These are phyloP conservation scores for Selaginella tamariscina DNA, from an alignment of 75 land plant species.

Conservation along the genomic window DNA sequence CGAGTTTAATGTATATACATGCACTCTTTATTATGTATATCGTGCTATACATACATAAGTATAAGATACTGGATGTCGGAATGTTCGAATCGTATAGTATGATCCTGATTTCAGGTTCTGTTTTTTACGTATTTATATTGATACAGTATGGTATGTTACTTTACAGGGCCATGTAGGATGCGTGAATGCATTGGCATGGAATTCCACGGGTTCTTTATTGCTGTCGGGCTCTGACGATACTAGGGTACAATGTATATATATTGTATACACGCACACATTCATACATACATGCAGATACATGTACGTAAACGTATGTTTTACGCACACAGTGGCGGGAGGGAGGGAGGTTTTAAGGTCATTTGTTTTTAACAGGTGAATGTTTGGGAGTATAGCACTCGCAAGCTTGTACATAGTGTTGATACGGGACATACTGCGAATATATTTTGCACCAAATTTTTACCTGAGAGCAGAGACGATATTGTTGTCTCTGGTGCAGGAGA, in stretches of 20 bases:
- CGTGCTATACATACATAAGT: constrained; percentile 10
- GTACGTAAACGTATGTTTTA: too few relatives aligned
- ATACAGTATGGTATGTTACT: constrained; percentile 1
- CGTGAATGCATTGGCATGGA: constrained; percentile 94
- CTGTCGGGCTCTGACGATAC: constrained; percentile 97
- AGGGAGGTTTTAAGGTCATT: background rate
- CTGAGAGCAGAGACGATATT: constrained; percentile 86
- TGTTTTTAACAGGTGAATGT: constrained; percentile 54
- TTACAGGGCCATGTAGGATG: constrained; percentile 86
- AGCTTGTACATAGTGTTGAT: constrained; percentile 61
- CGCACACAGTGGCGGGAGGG: background rate
- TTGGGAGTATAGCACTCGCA: constrained; percentile 55
- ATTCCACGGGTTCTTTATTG: constrained; percentile 72
- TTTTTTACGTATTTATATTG: background rate
- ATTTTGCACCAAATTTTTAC: constrained; percentile 88
- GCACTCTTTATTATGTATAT: background rate
- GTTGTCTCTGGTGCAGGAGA: constrained; percentile 94
- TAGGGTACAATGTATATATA: constrained; percentile 30
- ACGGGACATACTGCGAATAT: constrained; percentile 87
- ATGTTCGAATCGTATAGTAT: background rate
- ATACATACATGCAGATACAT: too few relatives aligned
- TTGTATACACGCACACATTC: background rate
- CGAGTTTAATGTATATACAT: background rate
- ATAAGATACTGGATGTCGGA: constrained; percentile 4
- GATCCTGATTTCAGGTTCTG: background rate